These are phyloP conservation scores for Cenchrus americanus DNA, from an alignment of 176 grass and related monocot species.

Conservation along the genomic window DNA sequence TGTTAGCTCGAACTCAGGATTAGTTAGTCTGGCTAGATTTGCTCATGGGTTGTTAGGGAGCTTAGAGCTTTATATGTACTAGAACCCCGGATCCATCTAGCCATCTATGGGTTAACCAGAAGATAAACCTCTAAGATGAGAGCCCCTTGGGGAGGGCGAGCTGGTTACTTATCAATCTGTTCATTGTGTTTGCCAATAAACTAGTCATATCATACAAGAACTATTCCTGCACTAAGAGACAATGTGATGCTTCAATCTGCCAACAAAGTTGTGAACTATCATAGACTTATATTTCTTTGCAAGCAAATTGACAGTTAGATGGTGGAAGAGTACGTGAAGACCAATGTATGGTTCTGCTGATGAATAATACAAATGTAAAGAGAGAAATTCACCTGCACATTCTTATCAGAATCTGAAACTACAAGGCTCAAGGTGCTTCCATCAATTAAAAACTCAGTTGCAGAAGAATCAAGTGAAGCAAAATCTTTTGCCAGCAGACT, in stretches of 20 bases:
- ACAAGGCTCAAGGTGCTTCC: conserved; percentile 92
- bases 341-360: neutral
- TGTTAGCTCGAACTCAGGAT: too few relatives aligned
- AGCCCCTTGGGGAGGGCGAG: too few relatives aligned
- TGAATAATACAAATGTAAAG: neutral
- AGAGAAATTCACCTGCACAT: conserved; percentile 71
- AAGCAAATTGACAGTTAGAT: neutral
- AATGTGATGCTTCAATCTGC: conserved; percentile 5
- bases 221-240: neutral
- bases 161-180: too few relatives aligned
- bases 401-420: conserved; percentile 84
- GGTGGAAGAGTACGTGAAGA: neutral
- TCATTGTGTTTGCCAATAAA: too few relatives aligned
- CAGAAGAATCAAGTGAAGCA: conserved; percentile 85
- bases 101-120: too few relatives aligned
- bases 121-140: too few relatives aligned
- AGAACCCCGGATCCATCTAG: too few relatives aligned
- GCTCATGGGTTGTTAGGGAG: too few relatives aligned
- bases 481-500: conserved; percentile 97
- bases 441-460: conserved; percentile 97
- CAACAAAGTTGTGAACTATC: neutral
- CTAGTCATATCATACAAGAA: neutral
- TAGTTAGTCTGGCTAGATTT: too few relatives aligned
- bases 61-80: too few relatives aligned
- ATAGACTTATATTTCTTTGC: neutral